Conservation (phyloP, 2,329 filamentous ascomycete species). For the Fusarium poae region DNA sequence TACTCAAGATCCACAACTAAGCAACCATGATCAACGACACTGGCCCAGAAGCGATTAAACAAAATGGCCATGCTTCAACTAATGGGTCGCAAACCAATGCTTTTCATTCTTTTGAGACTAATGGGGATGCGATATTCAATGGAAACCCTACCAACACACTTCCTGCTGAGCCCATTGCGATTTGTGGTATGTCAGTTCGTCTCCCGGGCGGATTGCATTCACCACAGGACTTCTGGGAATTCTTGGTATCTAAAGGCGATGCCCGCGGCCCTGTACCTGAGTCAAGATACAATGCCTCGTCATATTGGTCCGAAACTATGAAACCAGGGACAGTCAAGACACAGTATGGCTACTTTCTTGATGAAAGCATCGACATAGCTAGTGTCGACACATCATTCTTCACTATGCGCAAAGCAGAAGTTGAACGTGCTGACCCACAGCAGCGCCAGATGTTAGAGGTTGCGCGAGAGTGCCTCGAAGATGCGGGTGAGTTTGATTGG, state of each 20-base stretch:
- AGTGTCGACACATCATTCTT: conserved; percentile 6
- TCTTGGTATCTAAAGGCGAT: conserved; percentile 1
- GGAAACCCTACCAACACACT: neutral
- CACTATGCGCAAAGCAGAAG: conserved; percentile 9
- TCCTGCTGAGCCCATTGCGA: conserved; percentile 2
- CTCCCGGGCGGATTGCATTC: neutral
- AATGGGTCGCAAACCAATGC: neutral
- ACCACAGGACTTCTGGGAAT: conserved; percentile 5
- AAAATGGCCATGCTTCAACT: neutral
- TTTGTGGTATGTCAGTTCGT: conserved; percentile 10
- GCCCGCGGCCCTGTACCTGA: neutral
- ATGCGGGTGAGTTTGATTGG: conserved; percentile 5
- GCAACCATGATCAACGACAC: neutral
- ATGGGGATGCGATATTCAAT: neutral
- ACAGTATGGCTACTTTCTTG: conserved; percentile 8
- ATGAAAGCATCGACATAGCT: conserved; percentile 3
- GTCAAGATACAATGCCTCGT: neutral
- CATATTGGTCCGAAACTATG: neutral
- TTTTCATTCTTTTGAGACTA: neutral
- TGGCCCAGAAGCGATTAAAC: neutral
- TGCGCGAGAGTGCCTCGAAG: conserved; percentile 6
- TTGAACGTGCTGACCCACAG: conserved; percentile 10
- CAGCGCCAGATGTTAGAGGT: conserved; percentile 8
- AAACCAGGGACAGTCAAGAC: conserved; percentile 9
- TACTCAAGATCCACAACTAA: neutral